Conservation (phyloP, 1,284 basidiomycete species). For the Ceratobasidium sp. region DNA sequence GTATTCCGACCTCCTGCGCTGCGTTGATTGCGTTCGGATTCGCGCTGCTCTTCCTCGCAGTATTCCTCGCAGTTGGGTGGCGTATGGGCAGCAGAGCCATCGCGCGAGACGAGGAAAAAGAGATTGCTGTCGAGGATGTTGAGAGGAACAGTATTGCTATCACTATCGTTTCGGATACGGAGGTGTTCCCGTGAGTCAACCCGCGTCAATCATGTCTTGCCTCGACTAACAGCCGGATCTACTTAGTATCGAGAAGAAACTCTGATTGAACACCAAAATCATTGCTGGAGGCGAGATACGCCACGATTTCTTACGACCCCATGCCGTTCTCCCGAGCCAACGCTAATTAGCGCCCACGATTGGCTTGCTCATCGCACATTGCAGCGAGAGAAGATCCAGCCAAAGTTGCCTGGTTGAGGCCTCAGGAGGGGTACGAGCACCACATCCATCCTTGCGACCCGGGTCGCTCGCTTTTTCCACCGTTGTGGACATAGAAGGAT, state of each 20-base stretch:
- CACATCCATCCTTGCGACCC: too few relatives aligned
- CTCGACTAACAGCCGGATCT: not conserved
- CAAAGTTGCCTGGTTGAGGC: too few relatives aligned
- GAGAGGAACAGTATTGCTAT: constrained; percentile 28
- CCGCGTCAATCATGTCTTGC: not conserved
- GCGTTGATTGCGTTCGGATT: constrained; percentile 24
- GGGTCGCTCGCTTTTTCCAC: too few relatives aligned
- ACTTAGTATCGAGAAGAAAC: constrained; percentile 31
- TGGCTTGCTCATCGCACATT: not conserved
- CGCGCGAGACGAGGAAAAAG: constrained; percentile 6
- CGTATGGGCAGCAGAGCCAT: constrained; percentile 11
- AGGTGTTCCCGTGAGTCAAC: constrained; percentile 31
- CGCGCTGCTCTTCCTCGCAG: constrained; percentile 14
- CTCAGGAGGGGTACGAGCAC: too few relatives aligned
- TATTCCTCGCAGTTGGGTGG: constrained; percentile 27
- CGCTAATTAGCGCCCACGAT: too few relatives aligned
- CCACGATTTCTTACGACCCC: too few relatives aligned
- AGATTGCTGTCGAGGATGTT: constrained; percentile 6
- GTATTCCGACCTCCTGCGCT: constrained; percentile 10
- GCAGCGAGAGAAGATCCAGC: too few relatives aligned
- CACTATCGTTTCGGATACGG: constrained; percentile 16
- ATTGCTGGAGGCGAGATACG: not conserved
- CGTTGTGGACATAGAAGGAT: not conserved
- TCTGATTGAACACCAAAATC: not conserved
- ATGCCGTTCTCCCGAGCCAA: too few relatives aligned